Base-by-base conservation (phyloP, 2,329 filamentous ascomycete species). In the Davidsoniella eucalypti region DNA sequence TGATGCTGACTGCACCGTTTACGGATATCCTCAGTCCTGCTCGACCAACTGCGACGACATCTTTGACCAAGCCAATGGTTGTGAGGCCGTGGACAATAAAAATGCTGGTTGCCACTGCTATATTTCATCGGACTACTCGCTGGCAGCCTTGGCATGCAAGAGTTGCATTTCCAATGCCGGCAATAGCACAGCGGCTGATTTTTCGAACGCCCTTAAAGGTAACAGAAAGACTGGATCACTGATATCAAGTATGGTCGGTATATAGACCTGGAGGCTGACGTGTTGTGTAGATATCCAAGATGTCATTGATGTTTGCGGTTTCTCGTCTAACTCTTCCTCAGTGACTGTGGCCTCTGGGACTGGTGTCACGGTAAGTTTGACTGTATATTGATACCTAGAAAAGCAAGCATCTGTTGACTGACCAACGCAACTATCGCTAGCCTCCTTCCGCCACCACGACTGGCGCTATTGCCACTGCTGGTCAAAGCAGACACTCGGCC, bases 261-360 rank as follows among this genome's bases (percentile, higher is more conserved):
- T 25, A 36, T 1, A 12, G 9, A 3, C 18, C 12, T 9, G 6
- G 12, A 12, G 18, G 9, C 21, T 18, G 12, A 33, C 9, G 6
- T 33, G 12, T 12, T 33, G 2, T 29, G 12, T 38, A 44, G 51
- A 53, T n/a, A 50, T 53, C n/a, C 43, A 44, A 12, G 33, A 44
- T 29, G 38, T 53, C 18, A 49, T 50, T 12, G 44, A 53, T 39
- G 44, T 53, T 18, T 53, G 47, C 23, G 44, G 47, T 14, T 50
- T 50, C 43, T 45, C 17, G n/a, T 33, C 29, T 12, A n/a, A 18
- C 9, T 10, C 25, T 12, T 41, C 47, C 12, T 12, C 29, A 17
- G 4, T 2, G 9, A 16, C 37, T 18, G 7, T 18, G 2, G 17
- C 45, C 10, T 39, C 16, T 12, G 33, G 29, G 5, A 53, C 47